Base-by-base conservation (phyloP, 768 basidiomycete genomes). In the Amanita thiersii region DNA sequence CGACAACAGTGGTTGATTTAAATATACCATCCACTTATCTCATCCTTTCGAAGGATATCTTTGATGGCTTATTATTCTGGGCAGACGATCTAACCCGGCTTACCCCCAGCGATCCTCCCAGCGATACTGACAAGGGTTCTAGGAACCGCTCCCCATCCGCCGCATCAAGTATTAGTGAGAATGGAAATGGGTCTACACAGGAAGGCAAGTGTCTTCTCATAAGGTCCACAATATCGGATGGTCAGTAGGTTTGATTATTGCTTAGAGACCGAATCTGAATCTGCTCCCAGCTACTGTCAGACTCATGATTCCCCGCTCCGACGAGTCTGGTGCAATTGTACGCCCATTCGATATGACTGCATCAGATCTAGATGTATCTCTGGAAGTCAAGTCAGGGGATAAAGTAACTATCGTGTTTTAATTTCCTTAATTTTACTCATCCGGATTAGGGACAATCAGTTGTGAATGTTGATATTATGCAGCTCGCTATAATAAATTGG, bases 41-140 rank as follows among this genome's bases (percentile, higher is more conserved):
- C 8, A 62, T 74, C 28, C 50, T 90, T 36, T 68, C 75, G 7
- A 94, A 97, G 57, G 53, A 62, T 4, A 47, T 66, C 1, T 59
- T 92, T 5, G 89, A 97, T 54, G 75, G 76, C 9, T 57, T 98
- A 12, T 91, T 97, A 57, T 83, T 81, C 52, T 88, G 85, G 70
- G 81, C 80, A 5, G 96, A 99, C 54, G 92, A 97, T 54, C 56
- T 81, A 19, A 64, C 79, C n/a, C 88, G 86, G 52, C 70, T 83
- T 38, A n/a, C n/a, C n/a, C n/a, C n/a, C n/a, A n/a, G n/a, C n/a
- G n/a, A n/a, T n/a, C n/a, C n/a, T n/a, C n/a, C n/a, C n/a, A n/a
- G n/a, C n/a, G n/a, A n/a, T n/a, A n/a, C n/a, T n/a, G n/a, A n/a
- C n/a, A n/a, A n/a, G n/a, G n/a, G n/a, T n/a, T n/a, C n/a, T n/a